A percentile compares a stretch with the other conserved stretches of the same genome.
Evolutionary conservation across 2,329 filamentous ascomycete species (phyloP).

Genomic region (Aspergillus tanneri): DNA sequence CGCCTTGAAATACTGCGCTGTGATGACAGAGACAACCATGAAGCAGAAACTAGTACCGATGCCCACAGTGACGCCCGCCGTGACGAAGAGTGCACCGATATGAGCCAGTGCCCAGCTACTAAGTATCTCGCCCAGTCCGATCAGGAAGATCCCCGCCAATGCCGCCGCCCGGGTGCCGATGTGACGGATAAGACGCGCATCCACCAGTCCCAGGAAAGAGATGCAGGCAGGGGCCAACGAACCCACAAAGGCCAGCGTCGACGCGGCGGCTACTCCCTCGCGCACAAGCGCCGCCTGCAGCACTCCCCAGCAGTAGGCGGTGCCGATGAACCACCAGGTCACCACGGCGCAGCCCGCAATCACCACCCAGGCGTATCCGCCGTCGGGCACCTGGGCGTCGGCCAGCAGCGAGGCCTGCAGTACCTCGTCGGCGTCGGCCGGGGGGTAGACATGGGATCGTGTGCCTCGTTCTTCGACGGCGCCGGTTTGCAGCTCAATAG

Average conservation of each 20-base stretch:
- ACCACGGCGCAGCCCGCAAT: conserved; percentile 53
- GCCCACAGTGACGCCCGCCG: conserved; percentile 50
- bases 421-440: conserved; percentile 35
- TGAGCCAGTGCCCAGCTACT: conserved; percentile 49
- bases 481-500: neutral
- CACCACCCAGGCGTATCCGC: conserved; percentile 41
- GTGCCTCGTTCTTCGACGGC: neutral
- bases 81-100: conserved; percentile 51
- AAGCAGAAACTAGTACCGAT: conserved; percentile 45
- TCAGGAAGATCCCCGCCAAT: conserved; percentile 51
- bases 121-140: conserved; percentile 52
- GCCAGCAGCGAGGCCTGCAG: conserved; percentile 48
- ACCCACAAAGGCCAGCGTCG: conserved; percentile 60
- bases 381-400: conserved; percentile 43
- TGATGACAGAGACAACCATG: conserved; percentile 50
- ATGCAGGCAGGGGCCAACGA: conserved; percentile 53
- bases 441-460: no score
- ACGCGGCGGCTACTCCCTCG: conserved; percentile 48
- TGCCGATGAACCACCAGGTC: conserved; percentile 59
- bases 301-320: conserved; percentile 60
- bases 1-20: conserved; percentile 56
- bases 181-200: conserved; percentile 51
- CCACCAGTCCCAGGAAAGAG: conserved; percentile 53
- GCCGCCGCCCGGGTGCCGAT: conserved; percentile 52
- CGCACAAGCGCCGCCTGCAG: conserved; percentile 58